Evolutionary conservation across 495 filamentous ascomycete genomes (phyloP).

Genomic region (Podospora didyma): DNA sequence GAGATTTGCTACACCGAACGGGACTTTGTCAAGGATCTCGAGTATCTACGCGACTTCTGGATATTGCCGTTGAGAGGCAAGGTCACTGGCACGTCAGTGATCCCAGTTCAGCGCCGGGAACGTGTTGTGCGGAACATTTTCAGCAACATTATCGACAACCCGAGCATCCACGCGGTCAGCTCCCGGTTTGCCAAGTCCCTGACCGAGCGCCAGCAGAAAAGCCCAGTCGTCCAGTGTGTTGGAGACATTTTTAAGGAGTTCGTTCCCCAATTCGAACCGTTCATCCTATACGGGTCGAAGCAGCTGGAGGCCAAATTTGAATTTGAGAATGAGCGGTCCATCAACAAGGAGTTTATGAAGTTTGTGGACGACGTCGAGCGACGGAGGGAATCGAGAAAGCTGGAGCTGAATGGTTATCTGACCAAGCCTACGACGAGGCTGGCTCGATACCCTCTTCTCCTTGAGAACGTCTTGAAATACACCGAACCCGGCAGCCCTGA

Average conservation of each 20-base stretch:
- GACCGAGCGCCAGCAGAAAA: slow-evolving; percentile 85
- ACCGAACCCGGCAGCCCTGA: slow-evolving; percentile 85
- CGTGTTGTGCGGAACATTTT: slow-evolving; percentile 93
- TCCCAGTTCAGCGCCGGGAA: slow-evolving; percentile 83
- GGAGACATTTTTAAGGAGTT: slow-evolving; percentile 94
- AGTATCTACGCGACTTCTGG: slow-evolving; percentile 98
- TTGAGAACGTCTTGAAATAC: slow-evolving; percentile 89
- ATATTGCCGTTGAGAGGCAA: slow-evolving; percentile 81
- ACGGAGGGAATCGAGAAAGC: slow-evolving; percentile 90
- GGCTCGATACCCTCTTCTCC: slow-evolving; percentile 87
- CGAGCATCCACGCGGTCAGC: slow-evolving; percentile 81
- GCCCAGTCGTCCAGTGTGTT: slow-evolving; percentile 79
- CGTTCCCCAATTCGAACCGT: slow-evolving; percentile 88
- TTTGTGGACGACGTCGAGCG: slow-evolving; percentile 98
- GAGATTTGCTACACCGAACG: slow-evolving; percentile 99
- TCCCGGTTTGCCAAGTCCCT: slow-evolving; percentile 79
- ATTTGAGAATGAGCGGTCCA: slow-evolving; percentile 91
- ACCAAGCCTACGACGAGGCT: slow-evolving; percentile 97
- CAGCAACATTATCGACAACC: slow-evolving; percentile 82
- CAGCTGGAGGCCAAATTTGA: slow-evolving; percentile 97
- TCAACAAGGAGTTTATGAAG: slow-evolving; percentile 78
- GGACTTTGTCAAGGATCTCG: slow-evolving; percentile 98
- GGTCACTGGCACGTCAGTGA: slow-evolving; percentile 65
- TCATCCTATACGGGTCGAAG: slow-evolving; percentile 94
- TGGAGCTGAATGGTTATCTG: slow-evolving; percentile 96